Base-by-base conservation (phyloP, 108 stramenopile species). In the Schizochytrium sp. region DNA sequence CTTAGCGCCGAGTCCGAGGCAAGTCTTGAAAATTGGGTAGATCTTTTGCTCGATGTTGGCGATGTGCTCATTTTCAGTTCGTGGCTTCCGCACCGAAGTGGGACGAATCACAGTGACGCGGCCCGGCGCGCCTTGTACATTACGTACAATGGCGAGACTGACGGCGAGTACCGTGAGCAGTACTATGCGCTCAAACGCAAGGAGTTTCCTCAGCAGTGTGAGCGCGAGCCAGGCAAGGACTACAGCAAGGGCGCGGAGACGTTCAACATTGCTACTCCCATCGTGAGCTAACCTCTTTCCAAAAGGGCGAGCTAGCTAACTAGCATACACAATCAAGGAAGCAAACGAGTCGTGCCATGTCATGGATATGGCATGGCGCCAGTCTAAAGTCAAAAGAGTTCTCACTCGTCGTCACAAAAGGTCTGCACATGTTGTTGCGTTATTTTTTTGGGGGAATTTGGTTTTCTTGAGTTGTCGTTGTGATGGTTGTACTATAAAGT, bases 141-240 rank as follows among this genome's bases (percentile, higher is more conserved):
- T 16, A 90, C 89, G 43, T 90, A 76, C 89, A 90, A 90, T 72
- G 57, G 59, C 57, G 45, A 60, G 48, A 55, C 72, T 29, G 89
- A 90, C 16, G 89, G 89, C 4, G 89, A 90, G 44, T 87, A 87
- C 44, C 89, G 72, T 48, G 83, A 87, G 48, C 41, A 25, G 87
- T 90, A 90, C 87, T 90, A 90, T 25, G 58, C 60, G 53, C 45
- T 47, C 14, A 90, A 90, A 58, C 76, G 71, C 72, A 53, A 89
- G 44, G 72, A 8, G 0, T 83, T 83, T 4, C 76, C 76, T 6
- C 76, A 83, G 76, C 76, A 53, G 28, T 83, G 76, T 23, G 76
- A 83, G 51, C 76, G 76, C 23, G 76, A 53, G 48, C 48, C 45
- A 6, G 76, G 76, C 76, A 83, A 83, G 23, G 76, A 83, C 51